phyloP scores from a whole-genome alignment of 176 grass and related monocot genomes.

The Tillandsia fasciculata region DNA sequence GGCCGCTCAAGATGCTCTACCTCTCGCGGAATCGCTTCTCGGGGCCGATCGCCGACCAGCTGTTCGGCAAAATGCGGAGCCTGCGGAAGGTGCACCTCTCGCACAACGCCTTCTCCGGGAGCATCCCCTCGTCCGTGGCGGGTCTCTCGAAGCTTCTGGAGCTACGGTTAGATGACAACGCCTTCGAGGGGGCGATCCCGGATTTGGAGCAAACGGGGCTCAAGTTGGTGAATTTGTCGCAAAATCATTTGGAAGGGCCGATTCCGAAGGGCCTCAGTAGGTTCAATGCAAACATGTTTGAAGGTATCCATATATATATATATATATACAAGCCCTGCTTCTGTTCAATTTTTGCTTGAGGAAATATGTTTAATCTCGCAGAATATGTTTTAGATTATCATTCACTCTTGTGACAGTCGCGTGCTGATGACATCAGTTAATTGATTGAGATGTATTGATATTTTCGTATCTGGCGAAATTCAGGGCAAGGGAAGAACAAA shows the following conservation, averaged over 20 bases:
- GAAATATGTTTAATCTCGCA: no score
- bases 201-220: slow-evolving; percentile 31
- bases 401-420: no score
- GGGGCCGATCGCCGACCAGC: slow-evolving; percentile 33
- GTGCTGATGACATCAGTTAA: no score
- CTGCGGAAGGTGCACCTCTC: slow-evolving; percentile 43
- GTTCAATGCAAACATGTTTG: slow-evolving; percentile 22
- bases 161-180: slow-evolving; percentile 36
- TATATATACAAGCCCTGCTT: background rate
- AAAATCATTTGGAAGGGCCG: slow-evolving; percentile 53
- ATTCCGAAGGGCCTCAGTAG: slow-evolving; percentile 32
- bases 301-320: slow-evolving; percentile 32
- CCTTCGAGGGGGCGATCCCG: slow-evolving; percentile 41
- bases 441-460: no score
- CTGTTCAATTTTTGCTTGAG: background rate
- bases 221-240: slow-evolving; percentile 25
- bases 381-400: no score
- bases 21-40: slow-evolving; percentile 37
- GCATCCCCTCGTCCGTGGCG: slow-evolving; percentile 45
- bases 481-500: no score
- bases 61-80: slow-evolving; percentile 34
- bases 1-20: slow-evolving; percentile 42
- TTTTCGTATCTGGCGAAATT: no score
- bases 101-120: slow-evolving; percentile 45
- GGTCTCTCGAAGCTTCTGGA: slow-evolving; percentile 18